A percentile compares a stretch with the other conserved stretches of the same genome.
phyloP scores from a whole-genome alignment of 148 eudicot species.

The Drosera capensis region DNA sequence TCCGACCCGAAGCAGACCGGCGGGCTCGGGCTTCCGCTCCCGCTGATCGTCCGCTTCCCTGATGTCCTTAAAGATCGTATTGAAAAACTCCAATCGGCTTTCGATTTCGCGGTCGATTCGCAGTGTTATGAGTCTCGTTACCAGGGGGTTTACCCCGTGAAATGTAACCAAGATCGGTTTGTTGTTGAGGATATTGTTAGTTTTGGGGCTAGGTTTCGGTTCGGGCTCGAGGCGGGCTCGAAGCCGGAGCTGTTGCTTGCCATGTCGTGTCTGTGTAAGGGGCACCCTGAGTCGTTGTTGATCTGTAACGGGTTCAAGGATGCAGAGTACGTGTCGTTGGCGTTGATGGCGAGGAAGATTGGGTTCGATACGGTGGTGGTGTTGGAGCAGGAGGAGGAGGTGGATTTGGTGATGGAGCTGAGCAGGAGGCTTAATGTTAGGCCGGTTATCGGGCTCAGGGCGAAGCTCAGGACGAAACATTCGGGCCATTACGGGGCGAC shows the following conservation, averaged over 20 bases:
- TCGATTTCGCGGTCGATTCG: constrained; percentile 42
- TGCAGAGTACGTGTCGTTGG: constrained; percentile 61
- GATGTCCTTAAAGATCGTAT: constrained; percentile 65
- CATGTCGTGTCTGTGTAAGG: constrained; percentile 69
- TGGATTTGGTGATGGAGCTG: constrained; percentile 55
- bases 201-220: constrained; percentile 58
- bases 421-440: constrained; percentile 38
- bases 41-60: constrained; percentile 66
- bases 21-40: constrained; percentile 65
- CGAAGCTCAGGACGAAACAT: constrained; percentile 87
- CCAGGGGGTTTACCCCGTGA: constrained; percentile 95
- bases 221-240: constrained; percentile 94
- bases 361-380: constrained; percentile 66
- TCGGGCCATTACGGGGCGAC: constrained; percentile 89
- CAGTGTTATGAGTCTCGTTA: constrained; percentile 51
- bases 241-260: constrained; percentile 82
- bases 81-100: constrained; percentile 56
- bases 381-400: constrained; percentile 75
- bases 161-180: constrained; percentile 75
- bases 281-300: constrained; percentile 46
- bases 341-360: constrained; percentile 54
- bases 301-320: constrained; percentile 92
- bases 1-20: constrained; percentile 44
- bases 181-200: constrained; percentile 79
- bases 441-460: constrained; percentile 73